Evolutionary conservation across 2,329 filamentous ascomycete species (phyloP), one percentile per base, ranked within the genome.

Genomic region (Amauroascus verrucosus): DNA sequence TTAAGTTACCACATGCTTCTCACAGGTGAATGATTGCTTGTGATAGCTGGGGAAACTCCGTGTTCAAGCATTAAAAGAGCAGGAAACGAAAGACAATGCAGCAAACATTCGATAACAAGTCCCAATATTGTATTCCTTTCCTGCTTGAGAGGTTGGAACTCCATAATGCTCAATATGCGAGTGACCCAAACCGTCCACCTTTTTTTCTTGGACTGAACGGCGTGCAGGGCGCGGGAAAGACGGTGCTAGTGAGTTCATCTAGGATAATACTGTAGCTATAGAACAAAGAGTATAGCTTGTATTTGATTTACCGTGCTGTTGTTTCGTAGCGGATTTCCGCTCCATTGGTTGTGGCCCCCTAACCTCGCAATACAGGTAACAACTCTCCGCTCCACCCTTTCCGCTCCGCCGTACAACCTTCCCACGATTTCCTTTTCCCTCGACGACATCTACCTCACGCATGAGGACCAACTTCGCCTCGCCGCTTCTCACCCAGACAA

Each of bases 151-250:
- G 76, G 44, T 73, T 88, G 54, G 65, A 74, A 55, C 58, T 67
- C 33, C 78, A 84, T 65, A 72, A 71, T 56, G 62, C 66, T 16
- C 71, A 69, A 57, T 65, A 70, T 58, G 62, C 61, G 16, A 57
- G 62, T 37, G 64, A 64, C 37, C 57, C 65, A 54, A 62, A 63
- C 52, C 64, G 72, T 49, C 78, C 77, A 18, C 88, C 89, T 26
- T 86, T 95, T 68, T 81, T 95, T 66, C 77, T 96, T 58, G 91
- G 89, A 45, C 78, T 97, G 62, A 95, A 94, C 62, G 91, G 90
- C 56, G 82, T 95, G 26, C 91, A 96, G 71, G 91, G 91, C 56
- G 85, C 87, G 35, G 91, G 91, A 60, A 96, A 97, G 74, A 94
- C 90, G 2, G 94, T 90, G 11, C 78, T 95, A 62, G 89, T 81